Evolutionary conservation across 2,329 filamentous ascomycete species (phyloP).

Genomic region (Chlorencoelia australis): DNA sequence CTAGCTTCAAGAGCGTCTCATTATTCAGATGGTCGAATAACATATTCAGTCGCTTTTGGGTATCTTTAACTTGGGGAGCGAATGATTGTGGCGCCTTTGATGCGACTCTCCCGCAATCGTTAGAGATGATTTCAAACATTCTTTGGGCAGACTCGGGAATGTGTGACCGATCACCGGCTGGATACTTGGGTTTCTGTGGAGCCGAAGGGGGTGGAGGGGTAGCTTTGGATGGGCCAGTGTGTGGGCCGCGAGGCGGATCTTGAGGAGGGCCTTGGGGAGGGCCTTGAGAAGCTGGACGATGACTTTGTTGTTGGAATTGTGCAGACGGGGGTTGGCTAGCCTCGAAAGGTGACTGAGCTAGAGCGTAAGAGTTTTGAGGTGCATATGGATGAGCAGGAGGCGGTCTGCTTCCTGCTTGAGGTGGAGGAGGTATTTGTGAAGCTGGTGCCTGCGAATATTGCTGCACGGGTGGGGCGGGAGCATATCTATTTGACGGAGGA

Average conservation of each 20-base stretch:
- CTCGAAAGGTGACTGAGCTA: constrained; percentile 45
- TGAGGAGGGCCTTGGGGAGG: constrained; percentile 35
- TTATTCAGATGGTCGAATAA: constrained; percentile 98
- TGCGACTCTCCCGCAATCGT: constrained; percentile 84
- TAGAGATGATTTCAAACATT: constrained; percentile 69
- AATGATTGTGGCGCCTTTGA: constrained; percentile 77
- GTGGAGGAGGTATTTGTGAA: constrained; percentile 31
- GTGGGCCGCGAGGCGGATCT: constrained; percentile 28
- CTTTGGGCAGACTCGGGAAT: constrained; percentile 69
- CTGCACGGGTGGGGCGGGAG: constrained; percentile 53
- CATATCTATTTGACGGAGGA: constrained; percentile 67
- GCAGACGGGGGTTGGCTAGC: constrained; percentile 32
- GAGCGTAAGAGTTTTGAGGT: constrained; percentile 47
- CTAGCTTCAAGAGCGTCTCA: constrained; percentile 73
- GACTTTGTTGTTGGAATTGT: constrained; percentile 31
- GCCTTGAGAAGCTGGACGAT: constrained; percentile 32
- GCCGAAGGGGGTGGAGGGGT: constrained; percentile 31
- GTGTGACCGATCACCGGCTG: constrained; percentile 80
- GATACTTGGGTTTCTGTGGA: constrained; percentile 55
- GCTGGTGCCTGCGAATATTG: constrained; percentile 36
- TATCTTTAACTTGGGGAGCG: constrained; percentile 82
- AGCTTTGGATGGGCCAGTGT: constrained; percentile 34
- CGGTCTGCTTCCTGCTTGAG: constrained; percentile 32
- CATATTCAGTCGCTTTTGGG: constrained; percentile 82
- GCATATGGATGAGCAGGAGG: constrained; percentile 39